Conservation (phyloP, 2,329 filamentous ascomycete species). For the Calonectria hongkongensis region DNA sequence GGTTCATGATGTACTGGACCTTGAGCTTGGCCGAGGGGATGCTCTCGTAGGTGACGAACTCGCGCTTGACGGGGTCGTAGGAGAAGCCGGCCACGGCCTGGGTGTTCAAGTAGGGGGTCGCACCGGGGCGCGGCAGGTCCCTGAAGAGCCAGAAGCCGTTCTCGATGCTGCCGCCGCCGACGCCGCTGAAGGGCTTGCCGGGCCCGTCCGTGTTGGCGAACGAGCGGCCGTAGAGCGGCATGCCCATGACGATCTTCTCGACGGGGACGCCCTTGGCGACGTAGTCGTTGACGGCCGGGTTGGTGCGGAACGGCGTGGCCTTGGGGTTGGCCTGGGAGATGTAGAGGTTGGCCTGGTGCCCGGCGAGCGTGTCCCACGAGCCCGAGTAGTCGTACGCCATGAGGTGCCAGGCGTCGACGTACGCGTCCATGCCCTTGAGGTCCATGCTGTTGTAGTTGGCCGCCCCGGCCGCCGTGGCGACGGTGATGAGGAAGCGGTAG, state of each 20-base stretch:
- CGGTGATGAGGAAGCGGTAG: constrained; percentile 71
- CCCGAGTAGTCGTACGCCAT: constrained; percentile 85
- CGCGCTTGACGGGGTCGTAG: constrained; percentile 75
- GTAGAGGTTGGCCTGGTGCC: constrained; percentile 83
- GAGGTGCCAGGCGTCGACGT: constrained; percentile 75
- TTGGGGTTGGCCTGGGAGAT: constrained; percentile 68
- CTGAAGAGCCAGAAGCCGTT: constrained; percentile 84
- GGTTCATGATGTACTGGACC: constrained; percentile 75
- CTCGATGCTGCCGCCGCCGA: constrained; percentile 76
- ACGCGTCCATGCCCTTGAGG: constrained; percentile 72
- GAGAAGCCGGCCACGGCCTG: constrained; percentile 80
- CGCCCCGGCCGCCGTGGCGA: constrained; percentile 69
- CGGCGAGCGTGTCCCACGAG: constrained; percentile 77
- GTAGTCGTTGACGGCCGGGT: constrained; percentile 75
- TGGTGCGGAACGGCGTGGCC: constrained; percentile 81
- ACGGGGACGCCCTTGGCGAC: constrained; percentile 73
- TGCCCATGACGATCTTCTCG: constrained; percentile 82
- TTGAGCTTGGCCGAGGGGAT: constrained; percentile 76
- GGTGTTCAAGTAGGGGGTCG: constrained; percentile 73
- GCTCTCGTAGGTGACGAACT: constrained; percentile 83
- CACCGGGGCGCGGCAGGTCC: constrained; percentile 77
- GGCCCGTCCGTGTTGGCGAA: constrained; percentile 82
- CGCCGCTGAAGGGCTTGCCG: constrained; percentile 77
- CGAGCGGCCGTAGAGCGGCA: constrained; percentile 87
- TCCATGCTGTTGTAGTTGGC: constrained; percentile 70